Base-by-base conservation (phyloP, 257 asterid genomes). In the Verbena officinalis region DNA sequence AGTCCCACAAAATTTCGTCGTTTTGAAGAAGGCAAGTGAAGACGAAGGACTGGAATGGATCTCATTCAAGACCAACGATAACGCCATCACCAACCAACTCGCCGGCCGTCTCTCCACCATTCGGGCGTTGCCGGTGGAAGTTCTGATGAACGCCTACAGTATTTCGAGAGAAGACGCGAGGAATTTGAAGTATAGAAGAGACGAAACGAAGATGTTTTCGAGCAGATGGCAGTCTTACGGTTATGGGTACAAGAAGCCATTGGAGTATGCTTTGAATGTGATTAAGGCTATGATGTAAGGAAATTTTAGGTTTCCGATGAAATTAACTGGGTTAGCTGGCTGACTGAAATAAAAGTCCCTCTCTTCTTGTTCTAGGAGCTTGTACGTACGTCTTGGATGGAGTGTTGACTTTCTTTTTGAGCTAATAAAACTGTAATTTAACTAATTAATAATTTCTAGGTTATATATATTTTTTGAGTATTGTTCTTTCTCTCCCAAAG, bases 31-130 rank as follows among this genome's bases (percentile, higher is more conserved):
- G 67, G 95, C 95, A 0, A 81, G 75, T 13, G 72, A 62, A 0
- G 69, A 82, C 0, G 65, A 74, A 65, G 95, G 95, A 0, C 17
- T 78, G 33, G 92, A 87, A 57, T 87, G 81, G 87, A 73, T 84
- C 44, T 16, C 89, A 0, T 75, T 84, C 81, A 87, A 84, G 78
- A 87, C 95, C 0, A 84, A 78, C 17, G 87, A 84, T 64, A 69
- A 72, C 5, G 89, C 91, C 0, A 58, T 68, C 55, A 63, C 64
- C 0, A 80, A 55, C 73, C 73, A 77, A 9, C 65, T 87, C 1
- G 84, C 82, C 0, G 95, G 95, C 14, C 75, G 79, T 7, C 70
- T 74, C 8, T 84, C 89, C 3, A 74, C 74, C 1, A n/a, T 84
- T 15, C 40, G 83, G 24, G 85, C 75, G 0, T n/a, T 87, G 77